These are phyloP conservation scores for Alternaria sp. DNA, from an alignment of 2,329 filamentous ascomycete genomes.

Conservation along the genomic window DNA sequence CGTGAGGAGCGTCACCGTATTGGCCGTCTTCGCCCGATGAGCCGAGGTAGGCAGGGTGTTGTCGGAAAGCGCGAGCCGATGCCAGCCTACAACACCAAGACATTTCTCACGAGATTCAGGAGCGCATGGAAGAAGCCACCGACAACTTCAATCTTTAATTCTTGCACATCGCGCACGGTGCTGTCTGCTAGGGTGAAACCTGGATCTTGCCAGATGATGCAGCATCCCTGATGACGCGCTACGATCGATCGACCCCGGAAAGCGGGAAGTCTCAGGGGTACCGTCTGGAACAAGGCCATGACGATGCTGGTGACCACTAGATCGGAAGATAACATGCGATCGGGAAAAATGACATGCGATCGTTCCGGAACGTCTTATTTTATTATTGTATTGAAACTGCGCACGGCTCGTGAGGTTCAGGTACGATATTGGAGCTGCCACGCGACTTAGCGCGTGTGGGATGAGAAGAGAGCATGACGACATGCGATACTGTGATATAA, in stretches of 20 bases:
- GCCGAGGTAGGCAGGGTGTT: conserved; percentile 23
- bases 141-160: not conserved
- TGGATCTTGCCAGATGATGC: not conserved
- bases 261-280: conserved; percentile 2
- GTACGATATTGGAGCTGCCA: conserved; percentile 6
- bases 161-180: not conserved
- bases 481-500: conserved; percentile 5
- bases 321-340: conserved; percentile 40
- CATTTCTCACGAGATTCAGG: conserved; percentile 1
- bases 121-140: not conserved
- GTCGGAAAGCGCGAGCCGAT: conserved; percentile 17
- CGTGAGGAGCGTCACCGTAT: conserved; percentile 64
- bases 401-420: conserved; percentile 5
- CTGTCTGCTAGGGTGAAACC: not conserved
- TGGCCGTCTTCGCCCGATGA: conserved; percentile 60
- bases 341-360: conserved; percentile 34
- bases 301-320: conserved; percentile 46
- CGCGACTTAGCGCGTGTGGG: conserved; percentile 8
- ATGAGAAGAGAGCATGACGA: conserved; percentile 11
- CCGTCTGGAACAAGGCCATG: not conserved
- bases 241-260: not conserved
- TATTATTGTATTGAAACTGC: conserved; percentile 10
- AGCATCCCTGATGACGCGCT: not conserved
- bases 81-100: conserved; percentile 14
- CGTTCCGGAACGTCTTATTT: not conserved